Evolutionary conservation across 768 basidiomycete genomes (phyloP).

Genomic region (Mycena belliarum): DNA sequence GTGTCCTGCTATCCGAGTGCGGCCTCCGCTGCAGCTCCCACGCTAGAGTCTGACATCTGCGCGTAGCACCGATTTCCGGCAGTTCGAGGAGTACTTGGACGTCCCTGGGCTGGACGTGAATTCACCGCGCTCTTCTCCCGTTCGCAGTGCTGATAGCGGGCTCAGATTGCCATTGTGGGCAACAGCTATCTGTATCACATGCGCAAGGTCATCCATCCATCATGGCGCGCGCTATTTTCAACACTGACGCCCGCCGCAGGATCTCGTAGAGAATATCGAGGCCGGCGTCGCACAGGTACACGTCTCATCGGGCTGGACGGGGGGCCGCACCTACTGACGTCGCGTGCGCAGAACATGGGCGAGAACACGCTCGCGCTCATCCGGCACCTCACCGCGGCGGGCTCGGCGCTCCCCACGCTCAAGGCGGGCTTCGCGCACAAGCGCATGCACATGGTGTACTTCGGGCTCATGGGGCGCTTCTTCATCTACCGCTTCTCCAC

Average conservation of each 20-base stretch:
- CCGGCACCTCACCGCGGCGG: constrained; percentile 66
- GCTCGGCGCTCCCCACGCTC: constrained; percentile 69
- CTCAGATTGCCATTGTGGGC: constrained; percentile 85
- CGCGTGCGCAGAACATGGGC: constrained; percentile 89
- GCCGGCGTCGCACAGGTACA: constrained; percentile 76
- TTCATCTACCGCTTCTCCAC: constrained; percentile 74
- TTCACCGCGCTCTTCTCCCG: constrained; percentile 5
- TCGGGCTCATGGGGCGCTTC: constrained; percentile 66
- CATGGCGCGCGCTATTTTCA: too few species aligned
- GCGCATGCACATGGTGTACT: constrained; percentile 64
- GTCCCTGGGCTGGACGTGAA: constrained; percentile 89
- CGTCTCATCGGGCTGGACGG: too few species aligned
- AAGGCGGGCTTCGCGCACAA: constrained; percentile 21
- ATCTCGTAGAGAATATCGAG: constrained; percentile 82
- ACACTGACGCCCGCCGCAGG: too few species aligned
- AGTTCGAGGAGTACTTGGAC: constrained; percentile 87
- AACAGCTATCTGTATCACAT: constrained; percentile 96
- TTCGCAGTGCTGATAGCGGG: constrained; percentile 8
- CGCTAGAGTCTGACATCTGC: too few species aligned
- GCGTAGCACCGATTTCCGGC: constrained; percentile 94
- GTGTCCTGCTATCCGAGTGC: constrained; percentile 87
- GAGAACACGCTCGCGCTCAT: constrained; percentile 84
- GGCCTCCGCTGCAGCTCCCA: too few species aligned
- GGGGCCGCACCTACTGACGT: too few species aligned
- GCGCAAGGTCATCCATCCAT: constrained; percentile 81